Evolutionary conservation across 148 eudicot species (phyloP), one percentile per base, ranked within the genome.

Genomic region (Camellia lanceoleosa): DNA sequence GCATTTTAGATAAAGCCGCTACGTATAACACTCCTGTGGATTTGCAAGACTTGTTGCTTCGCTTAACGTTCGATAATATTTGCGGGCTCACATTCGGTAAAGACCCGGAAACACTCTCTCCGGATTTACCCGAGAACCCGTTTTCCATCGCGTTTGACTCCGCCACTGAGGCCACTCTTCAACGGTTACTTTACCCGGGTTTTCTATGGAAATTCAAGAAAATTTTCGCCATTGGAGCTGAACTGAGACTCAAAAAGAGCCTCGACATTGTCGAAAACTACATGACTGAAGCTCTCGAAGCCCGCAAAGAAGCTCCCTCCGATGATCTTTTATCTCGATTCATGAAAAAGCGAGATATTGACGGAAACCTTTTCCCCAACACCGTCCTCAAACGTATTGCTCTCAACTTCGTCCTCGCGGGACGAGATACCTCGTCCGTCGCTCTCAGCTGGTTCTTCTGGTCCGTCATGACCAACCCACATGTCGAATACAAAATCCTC

Each of bases 31-130:
- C 55, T 0, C 63, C 91, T 13, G 91, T 94, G 18, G 98, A 94
- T 73, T 84, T 90, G 56, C 93, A 90, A 71, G 93, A 92, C 68
- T 69, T 92, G 80, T 79, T 92, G 65, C 89, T 88, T 14, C 81
- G 97, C 44, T 75, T 94, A 16, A 92, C 97, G 2, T 92, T 92
- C 68, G 98, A 94, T 5, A 94, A 94, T 76, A 94, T 94, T 60
- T 94, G 97, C 62, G 98, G 98, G 30, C 83, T 94, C n/a, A 91
- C 98, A 1, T 91, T 94, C 23, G 98, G 98, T 14, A 92, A 92
- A 63, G 94, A 94, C 70, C 94, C 97, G 46, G 88, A 91, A 70
- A 94, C 98, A 3, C 87, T 94, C 7, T 88, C 97, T 5, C 82
- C 82, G 13, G 91, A 82, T 9, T n/a, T 92, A 12, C 90, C 93